Evolutionary conservation across 1,139 yeast genomes (phyloP).

Genomic region (Protomyces arabidopsidicola): DNA sequence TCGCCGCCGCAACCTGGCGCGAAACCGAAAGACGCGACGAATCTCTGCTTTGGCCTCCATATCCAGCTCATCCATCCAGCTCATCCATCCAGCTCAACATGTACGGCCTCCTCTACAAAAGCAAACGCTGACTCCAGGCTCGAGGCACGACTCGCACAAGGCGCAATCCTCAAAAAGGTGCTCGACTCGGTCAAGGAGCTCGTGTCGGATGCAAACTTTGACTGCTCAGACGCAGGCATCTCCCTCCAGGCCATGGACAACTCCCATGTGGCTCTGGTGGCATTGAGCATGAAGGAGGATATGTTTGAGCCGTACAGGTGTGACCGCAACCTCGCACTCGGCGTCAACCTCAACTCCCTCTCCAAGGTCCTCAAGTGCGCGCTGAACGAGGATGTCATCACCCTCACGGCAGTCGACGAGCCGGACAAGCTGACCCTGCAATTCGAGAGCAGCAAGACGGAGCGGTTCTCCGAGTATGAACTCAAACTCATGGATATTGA

Average conservation of each 20-base stretch:
- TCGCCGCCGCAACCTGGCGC: neutral
- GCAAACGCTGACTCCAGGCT: constrained; percentile 51
- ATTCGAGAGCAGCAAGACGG: constrained; percentile 75
- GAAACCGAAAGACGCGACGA: no score
- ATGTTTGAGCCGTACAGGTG: constrained; percentile 94
- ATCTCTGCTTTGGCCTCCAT: no score
- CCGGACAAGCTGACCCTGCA: constrained; percentile 78
- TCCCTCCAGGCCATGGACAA: constrained; percentile 97
- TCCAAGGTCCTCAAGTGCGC: constrained; percentile 88
- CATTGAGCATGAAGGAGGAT: constrained; percentile 78
- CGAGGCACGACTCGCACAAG: constrained; percentile 95
- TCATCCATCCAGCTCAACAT: neutral
- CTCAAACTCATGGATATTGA: constrained; percentile 94
- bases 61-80: no score
- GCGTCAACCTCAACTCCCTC: constrained; percentile 81
- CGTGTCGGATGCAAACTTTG: constrained; percentile 48
- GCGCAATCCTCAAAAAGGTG: constrained; percentile 78
- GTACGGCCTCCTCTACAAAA: neutral
- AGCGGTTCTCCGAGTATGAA: constrained; percentile 86
- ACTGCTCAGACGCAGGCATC: constrained; percentile 90
- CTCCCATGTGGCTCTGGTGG: constrained; percentile 88
- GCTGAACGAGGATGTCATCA: constrained; percentile 79
- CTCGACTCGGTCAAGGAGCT: constrained; percentile 27
- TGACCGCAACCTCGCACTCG: constrained; percentile 88
- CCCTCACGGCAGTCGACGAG: constrained; percentile 84